Conservation (phyloP, 225 moss, liverwort and hornwort species). For the Rhytidiadelphus loreus region DNA sequence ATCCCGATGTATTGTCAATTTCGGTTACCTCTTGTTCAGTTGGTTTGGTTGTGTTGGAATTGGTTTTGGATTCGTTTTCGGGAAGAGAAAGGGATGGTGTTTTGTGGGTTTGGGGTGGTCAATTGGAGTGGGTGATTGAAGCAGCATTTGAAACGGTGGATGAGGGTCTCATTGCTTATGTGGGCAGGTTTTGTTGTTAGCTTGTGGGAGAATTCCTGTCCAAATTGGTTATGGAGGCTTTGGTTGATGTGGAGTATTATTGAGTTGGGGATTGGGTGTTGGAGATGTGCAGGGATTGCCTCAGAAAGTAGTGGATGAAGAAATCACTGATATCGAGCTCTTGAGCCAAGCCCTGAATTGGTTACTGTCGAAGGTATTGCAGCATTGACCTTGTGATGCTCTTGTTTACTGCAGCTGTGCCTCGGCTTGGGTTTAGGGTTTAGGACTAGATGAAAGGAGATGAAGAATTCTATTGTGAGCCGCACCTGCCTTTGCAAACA, state of each 20-base stretch:
- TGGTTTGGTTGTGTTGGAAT: background rate
- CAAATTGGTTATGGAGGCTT: background rate
- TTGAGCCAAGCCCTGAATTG: conserved; percentile 62
- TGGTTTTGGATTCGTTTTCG: background rate
- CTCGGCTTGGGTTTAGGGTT: background rate
- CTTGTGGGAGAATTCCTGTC: background rate
- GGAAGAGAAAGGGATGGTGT: background rate
- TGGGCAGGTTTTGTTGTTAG: background rate
- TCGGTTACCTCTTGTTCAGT: background rate
- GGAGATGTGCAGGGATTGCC: conserved; percentile 59
- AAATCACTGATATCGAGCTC: conserved; percentile 31
- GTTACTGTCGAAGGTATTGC: conserved; percentile 59
- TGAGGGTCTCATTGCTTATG: background rate
- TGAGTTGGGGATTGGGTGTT: background rate
- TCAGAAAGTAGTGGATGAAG: conserved; percentile 67
- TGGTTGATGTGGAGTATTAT: background rate
- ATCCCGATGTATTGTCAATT: conserved; percentile 43
- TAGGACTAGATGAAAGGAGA: background rate
- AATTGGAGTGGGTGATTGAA: background rate
- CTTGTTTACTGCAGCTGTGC: background rate
- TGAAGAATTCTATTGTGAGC: background rate
- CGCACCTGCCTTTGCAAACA: background rate
- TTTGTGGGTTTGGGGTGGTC: background rate
- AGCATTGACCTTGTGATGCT: background rate
- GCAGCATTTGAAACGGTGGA: background rate